A percentile compares a stretch with the other conserved stretches of the same genome.
Evolutionary conservation across 768 basidiomycete genomes (phyloP).

Genomic region (Pulveroboletus ravenelii): DNA sequence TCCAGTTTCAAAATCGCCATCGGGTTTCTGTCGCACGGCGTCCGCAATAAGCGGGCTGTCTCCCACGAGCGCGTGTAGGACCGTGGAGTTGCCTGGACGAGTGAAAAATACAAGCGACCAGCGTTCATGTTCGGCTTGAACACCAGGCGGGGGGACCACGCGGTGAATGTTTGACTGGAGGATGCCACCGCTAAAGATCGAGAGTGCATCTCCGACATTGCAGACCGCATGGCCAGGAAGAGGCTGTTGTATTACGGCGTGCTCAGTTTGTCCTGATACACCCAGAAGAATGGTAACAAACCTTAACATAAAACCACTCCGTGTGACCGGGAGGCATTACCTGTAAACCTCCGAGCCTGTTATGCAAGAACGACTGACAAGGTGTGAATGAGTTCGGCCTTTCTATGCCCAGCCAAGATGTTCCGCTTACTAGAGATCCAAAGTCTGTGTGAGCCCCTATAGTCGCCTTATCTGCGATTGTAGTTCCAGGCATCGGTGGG

Average conservation of each 20-base stretch:
- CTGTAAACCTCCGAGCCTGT: slow-evolving; percentile 65
- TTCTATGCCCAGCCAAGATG: background rate
- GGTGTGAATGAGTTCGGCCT: background rate
- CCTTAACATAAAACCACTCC: slow-evolving; percentile 67
- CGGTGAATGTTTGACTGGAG: slow-evolving; percentile 62
- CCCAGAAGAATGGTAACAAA: slow-evolving; percentile 8
- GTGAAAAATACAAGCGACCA: slow-evolving; percentile 72
- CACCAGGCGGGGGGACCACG: slow-evolving; percentile 58
- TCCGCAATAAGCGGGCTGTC: slow-evolving; percentile 49
- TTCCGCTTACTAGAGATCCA: slow-evolving; percentile 53
- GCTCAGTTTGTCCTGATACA: no score
- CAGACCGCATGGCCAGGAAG: slow-evolving; percentile 55
- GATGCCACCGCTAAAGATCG: slow-evolving; percentile 60
- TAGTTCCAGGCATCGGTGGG: slow-evolving; percentile 34
- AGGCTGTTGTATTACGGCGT: slow-evolving; percentile 31
- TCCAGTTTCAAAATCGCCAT: slow-evolving; percentile 34
- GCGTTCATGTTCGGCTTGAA: slow-evolving; percentile 47
- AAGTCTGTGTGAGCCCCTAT: slow-evolving; percentile 73
- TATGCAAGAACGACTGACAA: slow-evolving; percentile 59
- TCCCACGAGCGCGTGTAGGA: slow-evolving; percentile 48
- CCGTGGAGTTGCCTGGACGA: slow-evolving; percentile 50
- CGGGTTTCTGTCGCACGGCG: slow-evolving; percentile 33
- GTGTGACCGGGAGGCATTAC: slow-evolving; percentile 58
- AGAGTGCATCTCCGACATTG: slow-evolving; percentile 59
- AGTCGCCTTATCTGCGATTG: slow-evolving; percentile 32